These are phyloP conservation scores for Bryoerythrophyllum caledonicum DNA, from an alignment of 225 moss, liverwort and hornwort genomes.

Conservation along the genomic window DNA sequence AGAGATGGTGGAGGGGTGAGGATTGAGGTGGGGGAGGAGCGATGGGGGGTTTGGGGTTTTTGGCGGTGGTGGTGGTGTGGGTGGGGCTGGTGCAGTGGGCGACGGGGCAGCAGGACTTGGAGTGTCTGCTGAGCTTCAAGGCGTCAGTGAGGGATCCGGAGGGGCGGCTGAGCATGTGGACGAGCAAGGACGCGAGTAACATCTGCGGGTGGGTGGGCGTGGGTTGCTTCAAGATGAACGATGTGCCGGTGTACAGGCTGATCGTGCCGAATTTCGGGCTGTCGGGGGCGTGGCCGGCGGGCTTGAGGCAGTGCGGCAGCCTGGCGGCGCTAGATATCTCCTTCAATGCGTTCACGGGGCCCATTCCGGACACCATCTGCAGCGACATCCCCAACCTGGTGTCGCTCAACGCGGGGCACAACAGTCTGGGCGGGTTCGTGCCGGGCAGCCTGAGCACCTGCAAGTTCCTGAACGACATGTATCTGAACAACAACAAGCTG, in stretches of 20 bases:
- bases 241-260: slow-evolving; percentile 32
- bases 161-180: slow-evolving; percentile 24
- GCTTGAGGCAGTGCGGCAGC: slow-evolving; percentile 24
- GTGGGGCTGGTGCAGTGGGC: not conserved
- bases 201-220: slow-evolving; percentile 45
- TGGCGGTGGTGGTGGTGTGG: no score
- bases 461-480: slow-evolving; percentile 36
- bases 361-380: slow-evolving; percentile 34
- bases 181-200: not conserved
- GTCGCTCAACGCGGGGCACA: slow-evolving; percentile 24
- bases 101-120: slow-evolving; percentile 21
- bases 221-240: slow-evolving; percentile 19
- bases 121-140: slow-evolving; percentile 44
- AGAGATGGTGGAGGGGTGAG: no score
- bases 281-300: slow-evolving; percentile 35
- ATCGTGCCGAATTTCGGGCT: slow-evolving; percentile 17
- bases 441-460: slow-evolving; percentile 30
- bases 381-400: slow-evolving; percentile 43
- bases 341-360: slow-evolving; percentile 42
- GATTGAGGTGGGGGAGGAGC: no score
- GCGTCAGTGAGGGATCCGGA: slow-evolving; percentile 34
- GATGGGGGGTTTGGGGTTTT: no score
- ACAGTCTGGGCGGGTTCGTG: slow-evolving; percentile 32
- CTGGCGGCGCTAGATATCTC: slow-evolving; percentile 33
- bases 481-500: slow-evolving; percentile 37